phyloP scores from a whole-genome alignment of 306 rosid species.

The Quercus glauca region DNA sequence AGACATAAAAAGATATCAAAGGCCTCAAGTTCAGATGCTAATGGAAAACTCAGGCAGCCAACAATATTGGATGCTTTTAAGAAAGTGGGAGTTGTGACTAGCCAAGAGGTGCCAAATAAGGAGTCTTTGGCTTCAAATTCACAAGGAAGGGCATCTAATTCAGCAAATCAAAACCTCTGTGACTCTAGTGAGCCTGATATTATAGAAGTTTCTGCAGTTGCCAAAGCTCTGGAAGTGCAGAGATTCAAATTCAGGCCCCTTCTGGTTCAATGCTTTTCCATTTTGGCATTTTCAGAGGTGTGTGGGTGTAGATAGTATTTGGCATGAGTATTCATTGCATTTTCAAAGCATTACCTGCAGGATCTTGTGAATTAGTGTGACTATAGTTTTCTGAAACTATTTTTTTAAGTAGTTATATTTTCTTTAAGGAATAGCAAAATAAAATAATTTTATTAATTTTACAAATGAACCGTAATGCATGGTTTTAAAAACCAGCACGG shows the following conservation, averaged over 20 bases:
- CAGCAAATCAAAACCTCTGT: conserved; percentile 11
- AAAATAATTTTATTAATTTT: neutral
- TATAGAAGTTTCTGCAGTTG: conserved; percentile 26
- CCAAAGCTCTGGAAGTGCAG: conserved; percentile 33
- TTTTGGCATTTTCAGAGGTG: conserved; percentile 32
- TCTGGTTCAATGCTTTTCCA: conserved; percentile 30
- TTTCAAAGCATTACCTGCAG: neutral
- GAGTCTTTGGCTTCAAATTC: conserved; percentile 17
- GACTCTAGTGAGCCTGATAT: conserved; percentile 9
- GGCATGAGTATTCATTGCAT: neutral
- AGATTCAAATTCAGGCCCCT: conserved; percentile 38
- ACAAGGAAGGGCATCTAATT: conserved; percentile 18
- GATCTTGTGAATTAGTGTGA: conserved; percentile 1
- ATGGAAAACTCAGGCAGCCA: conserved; percentile 27
- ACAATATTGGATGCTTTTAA: conserved; percentile 27
- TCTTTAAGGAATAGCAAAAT: neutral
- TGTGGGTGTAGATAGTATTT: neutral
- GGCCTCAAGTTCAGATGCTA: conserved; percentile 13
- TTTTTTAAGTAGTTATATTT: neutral
- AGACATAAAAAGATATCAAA: conserved; percentile 27
- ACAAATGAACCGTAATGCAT: neutral
- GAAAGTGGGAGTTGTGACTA: conserved; percentile 31
- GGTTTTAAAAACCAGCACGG: no score
- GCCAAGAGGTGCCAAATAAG: conserved; percentile 30
- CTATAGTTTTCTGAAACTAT: neutral